Conservation (phyloP, 768 basidiomycete species). For the Phallus indusiatus region DNA sequence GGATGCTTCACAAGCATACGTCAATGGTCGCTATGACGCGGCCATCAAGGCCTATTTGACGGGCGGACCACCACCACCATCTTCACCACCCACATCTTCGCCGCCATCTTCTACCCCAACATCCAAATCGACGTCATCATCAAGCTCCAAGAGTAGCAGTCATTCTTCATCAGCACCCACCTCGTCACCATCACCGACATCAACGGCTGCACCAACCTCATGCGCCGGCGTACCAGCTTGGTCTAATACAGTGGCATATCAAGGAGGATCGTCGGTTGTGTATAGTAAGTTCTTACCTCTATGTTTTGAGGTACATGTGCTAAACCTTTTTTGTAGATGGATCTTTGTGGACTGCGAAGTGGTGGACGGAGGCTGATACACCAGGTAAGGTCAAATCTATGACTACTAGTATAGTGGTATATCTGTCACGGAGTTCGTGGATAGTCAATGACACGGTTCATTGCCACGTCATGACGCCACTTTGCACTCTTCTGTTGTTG, state of each 20-base stretch:
- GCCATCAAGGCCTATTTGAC: conserved; percentile 3
- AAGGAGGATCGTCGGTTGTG: conserved; percentile 38
- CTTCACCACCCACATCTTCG: background rate
- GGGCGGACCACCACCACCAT: background rate
- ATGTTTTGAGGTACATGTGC: background rate
- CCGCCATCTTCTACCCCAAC: conserved; percentile 2
- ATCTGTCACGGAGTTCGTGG: background rate
- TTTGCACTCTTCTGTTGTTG: background rate
- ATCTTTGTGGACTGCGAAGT: conserved; percentile 39
- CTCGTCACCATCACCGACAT: conserved; percentile 12
- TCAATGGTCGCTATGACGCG: conserved; percentile 1
- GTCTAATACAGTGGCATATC: conserved; percentile 37
- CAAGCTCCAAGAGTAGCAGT: background rate
- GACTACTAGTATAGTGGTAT: no score
- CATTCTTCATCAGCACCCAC: background rate
- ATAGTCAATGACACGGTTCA: no score
- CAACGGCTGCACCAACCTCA: conserved; percentile 19
- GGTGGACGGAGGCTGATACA: conserved; percentile 36
- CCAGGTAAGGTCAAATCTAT: conserved; percentile 20
- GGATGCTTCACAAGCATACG: conserved; percentile 12
- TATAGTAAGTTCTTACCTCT: conserved; percentile 19
- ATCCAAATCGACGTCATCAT: conserved; percentile 18
- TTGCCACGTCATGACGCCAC: background rate
- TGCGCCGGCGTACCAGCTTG: conserved; percentile 46
- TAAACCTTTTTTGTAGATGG: conserved; percentile 16